Conservation (phyloP, 1,284 basidiomycete genomes). For the Prillingera fragicola region DNA sequence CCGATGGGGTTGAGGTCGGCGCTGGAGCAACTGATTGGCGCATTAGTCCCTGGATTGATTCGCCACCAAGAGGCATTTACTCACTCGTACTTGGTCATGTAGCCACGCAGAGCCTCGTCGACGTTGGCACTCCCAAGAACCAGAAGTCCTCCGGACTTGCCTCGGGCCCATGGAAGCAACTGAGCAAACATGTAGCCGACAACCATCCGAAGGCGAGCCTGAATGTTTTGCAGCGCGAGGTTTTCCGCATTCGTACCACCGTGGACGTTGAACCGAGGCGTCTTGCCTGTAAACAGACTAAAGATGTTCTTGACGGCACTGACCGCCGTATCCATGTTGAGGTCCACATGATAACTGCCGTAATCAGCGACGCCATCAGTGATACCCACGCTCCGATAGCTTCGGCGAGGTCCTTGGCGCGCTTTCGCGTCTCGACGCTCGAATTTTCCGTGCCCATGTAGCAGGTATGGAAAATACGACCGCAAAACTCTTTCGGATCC, state of each 20-base stretch:
- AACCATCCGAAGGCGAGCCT: constrained; percentile 91
- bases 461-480: constrained; percentile 90
- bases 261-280: constrained; percentile 79
- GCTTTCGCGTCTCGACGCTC: constrained; percentile 71
- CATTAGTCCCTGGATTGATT: too few relatives aligned
- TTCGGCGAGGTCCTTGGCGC: constrained; percentile 78
- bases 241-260: constrained; percentile 87
- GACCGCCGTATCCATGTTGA: constrained; percentile 94
- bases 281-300: constrained; percentile 69
- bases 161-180: constrained; percentile 86
- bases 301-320: constrained; percentile 79
- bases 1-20: constrained; percentile 98
- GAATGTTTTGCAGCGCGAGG: constrained; percentile 94
- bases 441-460: constrained; percentile 99
- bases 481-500: constrained; percentile 78
- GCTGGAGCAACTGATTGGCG: constrained; percentile 58
- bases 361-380: background rate
- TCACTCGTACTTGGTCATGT: constrained; percentile 96
- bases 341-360: constrained; percentile 84
- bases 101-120: constrained; percentile 94
- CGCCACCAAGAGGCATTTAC: too few relatives aligned
- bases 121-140: constrained; percentile 97
- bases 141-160: constrained; percentile 75
- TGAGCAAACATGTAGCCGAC: constrained; percentile 97
- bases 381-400: constrained; percentile 74